Evolutionary conservation across 345 rosid genomes (phyloP), one percentile per base, ranked within the genome.

Genomic region (Nephelium lappaceum): DNA sequence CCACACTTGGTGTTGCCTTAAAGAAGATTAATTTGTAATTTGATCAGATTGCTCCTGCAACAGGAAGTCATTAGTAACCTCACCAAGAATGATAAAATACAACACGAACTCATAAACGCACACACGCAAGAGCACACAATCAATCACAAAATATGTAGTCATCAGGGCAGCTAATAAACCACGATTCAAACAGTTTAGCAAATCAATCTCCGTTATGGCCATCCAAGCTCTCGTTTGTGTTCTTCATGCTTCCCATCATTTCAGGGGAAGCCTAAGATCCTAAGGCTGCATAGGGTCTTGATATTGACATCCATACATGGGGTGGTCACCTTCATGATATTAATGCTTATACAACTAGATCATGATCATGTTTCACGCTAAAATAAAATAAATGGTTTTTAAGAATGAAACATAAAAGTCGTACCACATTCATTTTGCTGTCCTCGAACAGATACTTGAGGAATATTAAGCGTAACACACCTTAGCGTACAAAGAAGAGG

Each of bases 401-500:
- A 42, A 39, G 55, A 39, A 75, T 5, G 65, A 76, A 75, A n/a
- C 61, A 18, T 19, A 12, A 21, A 11, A 65, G 72, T n/a, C 36
- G 0, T 21, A 43, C 39, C 72, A 66, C 64, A 67, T 55, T 58
- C 67, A 14, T 76, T 55, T 67, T 23, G 53, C n/a, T 23, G 65
- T 55, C 65, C 57, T 38, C 3, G 64, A 64, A 53, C 62, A 36
- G 16, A 38, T 27, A 77, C 11, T 45, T 0, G 60, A 43, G 23
- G 39, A 69, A 77, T 42, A 70, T 41, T 69, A 70, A 24, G 68
- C 8, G 24, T 42, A 76, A 81, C 78, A 69, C 80, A 80, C 64
- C 45, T 67, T 70, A 79, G 81, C 79, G 86, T 74, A 82, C 83
- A 88, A 69, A 36, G 72, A 73, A 69, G 78, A 67, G 69, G 81